Evolutionary conservation across 495 filamentous ascomycete species (phyloP).

Genomic region (Wilcoxina mikolae): DNA sequence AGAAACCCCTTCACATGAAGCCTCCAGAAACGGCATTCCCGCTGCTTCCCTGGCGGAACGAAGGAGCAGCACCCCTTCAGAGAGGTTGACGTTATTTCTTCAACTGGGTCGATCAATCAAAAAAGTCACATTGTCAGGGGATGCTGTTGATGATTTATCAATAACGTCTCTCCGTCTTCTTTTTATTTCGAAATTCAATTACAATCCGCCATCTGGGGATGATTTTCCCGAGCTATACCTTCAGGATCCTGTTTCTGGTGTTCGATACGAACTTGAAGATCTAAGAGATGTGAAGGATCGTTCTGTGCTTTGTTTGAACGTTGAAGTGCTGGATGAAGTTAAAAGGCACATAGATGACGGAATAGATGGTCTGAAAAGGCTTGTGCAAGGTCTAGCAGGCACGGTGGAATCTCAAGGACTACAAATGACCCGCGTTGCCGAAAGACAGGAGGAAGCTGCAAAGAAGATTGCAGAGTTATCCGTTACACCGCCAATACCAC

Average conservation of each 20-base stretch:
- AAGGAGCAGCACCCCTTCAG: constrained; percentile 27
- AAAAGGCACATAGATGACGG: constrained; percentile 93
- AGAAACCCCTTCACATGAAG: neutral
- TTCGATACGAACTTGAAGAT: constrained; percentile 91
- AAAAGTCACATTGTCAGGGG: constrained; percentile 78
- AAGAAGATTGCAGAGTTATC: constrained; percentile 80
- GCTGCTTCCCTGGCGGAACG: neutral
- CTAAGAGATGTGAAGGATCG: constrained; percentile 89
- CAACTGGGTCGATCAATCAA: constrained; percentile 96
- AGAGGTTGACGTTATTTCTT: constrained; percentile 87
- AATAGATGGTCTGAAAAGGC: constrained; percentile 57
- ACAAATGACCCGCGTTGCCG: constrained; percentile 73
- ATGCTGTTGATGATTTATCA: constrained; percentile 67
- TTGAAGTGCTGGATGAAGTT: constrained; percentile 90
- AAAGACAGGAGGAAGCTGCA: constrained; percentile 76
- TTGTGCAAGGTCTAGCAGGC: constrained; percentile 68
- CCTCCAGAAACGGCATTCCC: neutral
- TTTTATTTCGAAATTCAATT: constrained; percentile 99
- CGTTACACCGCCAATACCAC: constrained; percentile 42
- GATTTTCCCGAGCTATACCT: constrained; percentile 96
- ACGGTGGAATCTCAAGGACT: constrained; percentile 65
- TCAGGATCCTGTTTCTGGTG: constrained; percentile 85
- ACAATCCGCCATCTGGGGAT: constrained; percentile 88
- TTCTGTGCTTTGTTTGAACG: constrained; percentile 81
- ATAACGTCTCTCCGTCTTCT: constrained; percentile 79